These are phyloP conservation scores for Hypsizygus ulmarius DNA, from an alignment of 1,284 basidiomycete species.

Conservation along the genomic window DNA sequence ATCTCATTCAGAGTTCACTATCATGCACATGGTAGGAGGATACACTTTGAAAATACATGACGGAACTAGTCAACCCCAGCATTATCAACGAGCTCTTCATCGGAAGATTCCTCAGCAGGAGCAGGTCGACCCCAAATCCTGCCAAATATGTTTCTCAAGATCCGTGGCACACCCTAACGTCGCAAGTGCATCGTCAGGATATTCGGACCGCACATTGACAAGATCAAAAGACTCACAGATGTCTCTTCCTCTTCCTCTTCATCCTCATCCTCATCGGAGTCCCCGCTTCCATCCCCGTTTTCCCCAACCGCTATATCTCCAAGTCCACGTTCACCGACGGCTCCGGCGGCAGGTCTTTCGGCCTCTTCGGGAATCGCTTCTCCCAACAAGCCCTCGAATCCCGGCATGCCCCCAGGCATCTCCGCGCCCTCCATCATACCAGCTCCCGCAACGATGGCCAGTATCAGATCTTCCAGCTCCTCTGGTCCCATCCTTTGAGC, in stretches of 20 bases:
- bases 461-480: constrained; percentile 54
- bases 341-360: constrained; percentile 7
- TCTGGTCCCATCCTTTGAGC: constrained; percentile 57
- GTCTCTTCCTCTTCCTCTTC: constrained; percentile 40
- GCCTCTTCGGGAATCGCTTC: constrained; percentile 11
- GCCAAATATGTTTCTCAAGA: constrained; percentile 60
- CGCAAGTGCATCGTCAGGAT: not conserved
- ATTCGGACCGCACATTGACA: constrained; percentile 7
- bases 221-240: constrained; percentile 37
- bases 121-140: constrained; percentile 56
- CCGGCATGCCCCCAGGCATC: constrained; percentile 42
- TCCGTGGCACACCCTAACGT: constrained; percentile 57
- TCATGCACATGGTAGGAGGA: no score
- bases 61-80: constrained; percentile 30
- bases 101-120: constrained; percentile 31
- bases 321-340: constrained; percentile 21
- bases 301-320: constrained; percentile 26
- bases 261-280: constrained; percentile 18
- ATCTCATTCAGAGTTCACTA: no score
- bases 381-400: constrained; percentile 24
- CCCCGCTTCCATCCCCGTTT: constrained; percentile 15
- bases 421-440: constrained; percentile 22
- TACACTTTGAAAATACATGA: no score
- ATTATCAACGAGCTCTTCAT: constrained; percentile 32
- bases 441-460: constrained; percentile 38